These are phyloP conservation scores for Metarhizium anisopliae DNA, from an alignment of 2,329 filamentous ascomycete genomes.

Conservation along the genomic window DNA sequence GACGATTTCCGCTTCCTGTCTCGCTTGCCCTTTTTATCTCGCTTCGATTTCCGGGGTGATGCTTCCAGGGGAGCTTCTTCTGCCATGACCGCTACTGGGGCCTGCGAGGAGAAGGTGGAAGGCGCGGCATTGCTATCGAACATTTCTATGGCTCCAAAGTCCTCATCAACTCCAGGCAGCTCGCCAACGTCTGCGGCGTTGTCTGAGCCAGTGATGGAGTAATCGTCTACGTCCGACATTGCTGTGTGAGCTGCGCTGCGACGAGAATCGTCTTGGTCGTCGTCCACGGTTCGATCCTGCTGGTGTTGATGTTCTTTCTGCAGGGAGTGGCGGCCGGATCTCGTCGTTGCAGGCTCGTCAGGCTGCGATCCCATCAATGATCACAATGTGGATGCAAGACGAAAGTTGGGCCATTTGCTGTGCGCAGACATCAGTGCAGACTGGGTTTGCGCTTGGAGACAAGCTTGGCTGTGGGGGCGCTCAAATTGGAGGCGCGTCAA, in stretches of 20 bases:
- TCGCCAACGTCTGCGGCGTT: constrained; percentile 12
- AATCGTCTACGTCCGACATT: constrained; percentile 16
- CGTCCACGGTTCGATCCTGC: background rate
- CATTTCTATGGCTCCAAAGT: constrained; percentile 28
- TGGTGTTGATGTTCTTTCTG: background rate
- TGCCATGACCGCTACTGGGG: constrained; percentile 21
- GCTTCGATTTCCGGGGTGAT: constrained; percentile 19
- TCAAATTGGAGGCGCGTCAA: constrained; percentile 9
- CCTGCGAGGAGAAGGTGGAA: constrained; percentile 22
- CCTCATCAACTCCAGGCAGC: constrained; percentile 16
- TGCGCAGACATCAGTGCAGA: constrained; percentile 16
- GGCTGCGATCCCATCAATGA: constrained; percentile 20
- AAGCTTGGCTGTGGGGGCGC: constrained; percentile 17
- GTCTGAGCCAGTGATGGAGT: constrained; percentile 15
- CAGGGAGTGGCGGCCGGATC: background rate
- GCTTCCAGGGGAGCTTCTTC: constrained; percentile 12
- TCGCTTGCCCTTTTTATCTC: constrained; percentile 23
- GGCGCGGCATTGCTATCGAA: constrained; percentile 27
- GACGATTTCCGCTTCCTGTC: constrained; percentile 10
- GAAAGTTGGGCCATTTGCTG: constrained; percentile 24
- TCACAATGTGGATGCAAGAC: constrained; percentile 22
- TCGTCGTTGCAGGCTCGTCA: constrained; percentile 12
- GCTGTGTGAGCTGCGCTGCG: constrained; percentile 6
- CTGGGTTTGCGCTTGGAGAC: constrained; percentile 6
- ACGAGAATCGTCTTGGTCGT: background rate